Evolutionary conservation across 2,329 filamentous ascomycete genomes (phyloP), one percentile per base, ranked within the genome.

Genomic region (Epichloe sp.): DNA sequence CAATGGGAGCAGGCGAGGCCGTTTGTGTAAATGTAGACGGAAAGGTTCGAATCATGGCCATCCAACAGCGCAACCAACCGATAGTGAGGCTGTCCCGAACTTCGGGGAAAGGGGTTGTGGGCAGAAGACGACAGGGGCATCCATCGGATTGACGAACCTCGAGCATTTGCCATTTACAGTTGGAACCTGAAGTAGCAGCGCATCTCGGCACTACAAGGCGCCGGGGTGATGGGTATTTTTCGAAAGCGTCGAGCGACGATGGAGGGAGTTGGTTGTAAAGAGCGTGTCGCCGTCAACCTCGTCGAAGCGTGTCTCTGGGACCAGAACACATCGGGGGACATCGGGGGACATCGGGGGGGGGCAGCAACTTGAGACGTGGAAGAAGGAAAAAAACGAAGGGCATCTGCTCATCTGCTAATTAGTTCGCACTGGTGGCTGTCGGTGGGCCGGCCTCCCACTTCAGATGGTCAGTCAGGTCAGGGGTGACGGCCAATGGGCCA

Each of bases 121-220:
- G 26, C 5, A 47, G 21, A 42, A 19, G 4, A 35, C 36, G 44
- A 36, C 36, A 42, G 19, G 35, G 17, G 15, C 10, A 35, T 26
- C 8, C 23, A 41, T 42, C n/a, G 40, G 19, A 15, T 37, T 12
- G 10, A 52, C 50, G 47, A 49, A 52, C 50, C 50, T 49, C 47
- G 46, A 42, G 21, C 23, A 26, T 40, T 8, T n/a, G 36, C 26
- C 41, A 48, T 31, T 34, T 45, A 49, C 40, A 23, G 26, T 45
- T 44, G 47, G 12, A 38, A 31, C n/a, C 23, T 12, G 23, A 37
- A 45, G 35, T 19, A 42, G 46, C 50, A 48, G 42, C 23, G 35
- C 50, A 52, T 52, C 47, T 52, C 36, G 50, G 37, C 47, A 48
- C 17, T 35, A 38, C 42, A 46, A 42, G 26, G 12, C n/a, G n/a